A percentile compares a stretch with the other conserved stretches of the same genome.
These are phyloP conservation scores for Pseudogymnoascus sp. DNA, from an alignment of 2,329 filamentous ascomycete genomes.

Conservation along the genomic window DNA sequence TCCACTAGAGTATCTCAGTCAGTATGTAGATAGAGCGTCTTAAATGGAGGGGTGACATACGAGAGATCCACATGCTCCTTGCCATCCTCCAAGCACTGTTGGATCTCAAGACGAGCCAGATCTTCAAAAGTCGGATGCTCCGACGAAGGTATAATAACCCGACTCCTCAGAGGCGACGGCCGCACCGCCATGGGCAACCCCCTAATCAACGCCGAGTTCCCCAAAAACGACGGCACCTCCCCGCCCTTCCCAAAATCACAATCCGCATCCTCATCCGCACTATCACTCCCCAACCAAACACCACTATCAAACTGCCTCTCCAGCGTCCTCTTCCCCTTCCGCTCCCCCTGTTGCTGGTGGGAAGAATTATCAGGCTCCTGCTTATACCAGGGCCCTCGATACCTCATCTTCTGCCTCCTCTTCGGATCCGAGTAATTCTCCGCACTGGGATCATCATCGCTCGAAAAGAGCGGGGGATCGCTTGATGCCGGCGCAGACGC, in stretches of 20 bases:
- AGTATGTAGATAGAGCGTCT: neutral
- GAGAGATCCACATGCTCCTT: constrained; percentile 55
- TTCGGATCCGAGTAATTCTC: constrained; percentile 55
- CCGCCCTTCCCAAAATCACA: constrained; percentile 18
- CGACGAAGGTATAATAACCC: neutral
- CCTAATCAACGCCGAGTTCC: neutral
- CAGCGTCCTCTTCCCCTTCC: constrained; percentile 42
- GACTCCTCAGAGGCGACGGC: neutral
- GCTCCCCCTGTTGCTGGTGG: constrained; percentile 11
- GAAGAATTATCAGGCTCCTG: constrained; percentile 39
- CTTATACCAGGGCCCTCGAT: constrained; percentile 62
- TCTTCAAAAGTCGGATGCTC: constrained; percentile 32
- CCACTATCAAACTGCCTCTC: constrained; percentile 60
- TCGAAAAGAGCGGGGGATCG: constrained; percentile 64
- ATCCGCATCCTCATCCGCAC: constrained; percentile 40
- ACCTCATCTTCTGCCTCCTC: constrained; percentile 50
- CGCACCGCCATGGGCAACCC: neutral
- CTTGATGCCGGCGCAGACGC: constrained; percentile 47
- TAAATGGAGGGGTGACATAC: constrained; percentile 34
- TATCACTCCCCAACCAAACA: constrained; percentile 60
- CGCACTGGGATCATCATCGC: constrained; percentile 60
- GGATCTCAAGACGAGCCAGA: constrained; percentile 40
- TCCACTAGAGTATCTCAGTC: neutral
- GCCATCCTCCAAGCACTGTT: constrained; percentile 49
- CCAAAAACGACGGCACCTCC: neutral